These are phyloP conservation scores for Albatrellus ellisii DNA, from an alignment of 768 basidiomycete genomes.

Conservation along the genomic window DNA sequence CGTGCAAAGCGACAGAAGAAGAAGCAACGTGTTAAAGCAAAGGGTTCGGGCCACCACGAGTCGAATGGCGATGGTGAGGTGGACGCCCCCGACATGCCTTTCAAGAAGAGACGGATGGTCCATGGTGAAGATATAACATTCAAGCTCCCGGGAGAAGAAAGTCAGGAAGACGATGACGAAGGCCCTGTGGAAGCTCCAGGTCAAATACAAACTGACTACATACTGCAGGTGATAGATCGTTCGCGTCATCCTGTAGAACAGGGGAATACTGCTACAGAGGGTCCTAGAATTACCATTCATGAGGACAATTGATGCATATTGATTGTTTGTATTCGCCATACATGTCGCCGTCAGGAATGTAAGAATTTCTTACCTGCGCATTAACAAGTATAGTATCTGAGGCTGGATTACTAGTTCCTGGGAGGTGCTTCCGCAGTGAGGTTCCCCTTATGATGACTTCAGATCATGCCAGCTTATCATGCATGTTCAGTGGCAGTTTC, in stretches of 20 bases:
- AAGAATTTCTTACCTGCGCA: too few species aligned
- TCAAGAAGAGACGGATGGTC: background rate
- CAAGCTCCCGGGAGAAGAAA: background rate
- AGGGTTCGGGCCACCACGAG: constrained; percentile 2
- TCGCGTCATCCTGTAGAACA: background rate
- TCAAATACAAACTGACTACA: too few species aligned
- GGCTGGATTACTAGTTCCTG: too few species aligned
- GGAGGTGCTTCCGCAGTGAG: too few species aligned
- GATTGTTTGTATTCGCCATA: too few species aligned
- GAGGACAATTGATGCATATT: constrained; percentile 1
- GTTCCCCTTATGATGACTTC: too few species aligned
- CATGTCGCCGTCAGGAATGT: too few species aligned
- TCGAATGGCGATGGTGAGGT: background rate
- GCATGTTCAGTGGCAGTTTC: too few species aligned
- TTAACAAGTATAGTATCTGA: too few species aligned
- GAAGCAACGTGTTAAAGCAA: constrained; percentile 53
- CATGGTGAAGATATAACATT: background rate
- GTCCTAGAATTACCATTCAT: background rate
- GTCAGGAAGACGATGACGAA: background rate
- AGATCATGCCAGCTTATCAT: too few species aligned
- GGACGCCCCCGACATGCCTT: background rate
- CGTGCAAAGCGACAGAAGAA: constrained; percentile 89
- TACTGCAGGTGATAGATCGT: background rate
- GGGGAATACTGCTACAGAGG: background rate
- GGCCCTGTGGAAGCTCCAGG: background rate